A percentile compares a stretch with the other conserved stretches of the same genome.
Conservation (phyloP, 805 yeast genomes). For the Debaryomyces tyrocola region DNA sequence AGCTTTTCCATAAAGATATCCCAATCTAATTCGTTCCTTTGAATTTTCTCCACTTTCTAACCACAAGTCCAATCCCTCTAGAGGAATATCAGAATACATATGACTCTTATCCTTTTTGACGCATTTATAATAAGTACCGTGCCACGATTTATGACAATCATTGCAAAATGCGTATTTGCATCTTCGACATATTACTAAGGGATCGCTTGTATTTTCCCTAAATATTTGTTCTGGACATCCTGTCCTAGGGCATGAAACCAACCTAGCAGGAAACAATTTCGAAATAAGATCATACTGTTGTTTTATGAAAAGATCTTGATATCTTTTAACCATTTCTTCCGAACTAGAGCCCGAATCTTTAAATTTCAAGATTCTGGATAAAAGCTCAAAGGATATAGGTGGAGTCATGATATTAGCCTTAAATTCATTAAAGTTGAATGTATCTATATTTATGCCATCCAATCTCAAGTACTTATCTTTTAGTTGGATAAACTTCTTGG, state of each 20-base stretch:
- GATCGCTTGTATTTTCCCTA: conserved; percentile 45
- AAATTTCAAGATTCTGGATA: conserved; percentile 27
- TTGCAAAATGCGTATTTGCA: conserved; percentile 58
- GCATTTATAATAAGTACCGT: conserved; percentile 52
- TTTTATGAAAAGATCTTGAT: conserved; percentile 32
- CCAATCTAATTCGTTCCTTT: conserved; percentile 31
- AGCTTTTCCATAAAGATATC: conserved; percentile 46
- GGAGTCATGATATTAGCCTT: conserved; percentile 41
- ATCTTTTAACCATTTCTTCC: conserved; percentile 33
- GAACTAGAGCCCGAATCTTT: conserved; percentile 8
- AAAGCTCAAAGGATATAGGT: conserved; percentile 33
- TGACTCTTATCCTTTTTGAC: conserved; percentile 16
- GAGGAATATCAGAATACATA: conserved; percentile 27
- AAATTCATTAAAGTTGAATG: conserved; percentile 27
- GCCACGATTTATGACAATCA: conserved; percentile 61
- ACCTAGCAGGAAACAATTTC: conserved; percentile 46
- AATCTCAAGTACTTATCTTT: conserved; percentile 18
- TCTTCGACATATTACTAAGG: conserved; percentile 47
- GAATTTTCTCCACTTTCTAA: conserved; percentile 29
- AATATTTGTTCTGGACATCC: conserved; percentile 48
- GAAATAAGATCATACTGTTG: conserved; percentile 44
- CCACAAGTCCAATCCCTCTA: conserved; percentile 36
- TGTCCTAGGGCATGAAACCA: conserved; percentile 51
- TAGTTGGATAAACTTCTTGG: conserved; percentile 20
- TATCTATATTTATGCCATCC: conserved; percentile 10